These are phyloP conservation scores for Lipomyces japonicus DNA, from an alignment of 805 yeast species.

Conservation along the genomic window DNA sequence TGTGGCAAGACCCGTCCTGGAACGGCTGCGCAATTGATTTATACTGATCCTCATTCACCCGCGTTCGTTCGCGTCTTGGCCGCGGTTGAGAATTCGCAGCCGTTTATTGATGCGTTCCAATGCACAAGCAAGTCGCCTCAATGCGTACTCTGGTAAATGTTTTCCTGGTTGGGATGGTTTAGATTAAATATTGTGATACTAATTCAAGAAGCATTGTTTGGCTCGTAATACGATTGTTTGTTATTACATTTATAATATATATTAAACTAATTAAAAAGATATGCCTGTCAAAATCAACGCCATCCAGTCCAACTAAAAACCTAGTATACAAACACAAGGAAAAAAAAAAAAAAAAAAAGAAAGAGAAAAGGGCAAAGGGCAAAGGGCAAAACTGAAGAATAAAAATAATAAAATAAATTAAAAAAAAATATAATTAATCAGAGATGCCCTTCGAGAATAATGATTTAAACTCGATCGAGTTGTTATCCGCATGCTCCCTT, in stretches of 20 bases:
- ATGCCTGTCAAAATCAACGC: neutral
- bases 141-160: constrained; percentile 52
- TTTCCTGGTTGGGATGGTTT: neutral
- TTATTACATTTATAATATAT: neutral
- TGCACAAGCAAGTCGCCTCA: constrained; percentile 23
- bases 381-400: neutral
- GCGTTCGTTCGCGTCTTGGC: constrained; percentile 27
- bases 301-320: neutral
- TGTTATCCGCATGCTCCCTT: constrained; percentile 37
- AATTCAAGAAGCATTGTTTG: too few relatives aligned
- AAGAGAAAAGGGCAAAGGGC: neutral
- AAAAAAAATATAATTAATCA: neutral
- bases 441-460: constrained; percentile 8
- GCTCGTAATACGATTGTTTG: neutral
- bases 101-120: constrained; percentile 28
- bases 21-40: constrained; percentile 26
- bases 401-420: too few relatives aligned
- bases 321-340: neutral
- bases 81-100: constrained; percentile 26
- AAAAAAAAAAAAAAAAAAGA: too few relatives aligned
- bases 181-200: too few relatives aligned
- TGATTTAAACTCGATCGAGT: constrained; percentile 49
- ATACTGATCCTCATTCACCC: constrained; percentile 29
- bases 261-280: neutral
- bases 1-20: constrained; percentile 27